These are phyloP conservation scores for Allomyces macrogynus DNA, from an alignment of 192 early-diverging fungal species.

Conservation along the genomic window DNA sequence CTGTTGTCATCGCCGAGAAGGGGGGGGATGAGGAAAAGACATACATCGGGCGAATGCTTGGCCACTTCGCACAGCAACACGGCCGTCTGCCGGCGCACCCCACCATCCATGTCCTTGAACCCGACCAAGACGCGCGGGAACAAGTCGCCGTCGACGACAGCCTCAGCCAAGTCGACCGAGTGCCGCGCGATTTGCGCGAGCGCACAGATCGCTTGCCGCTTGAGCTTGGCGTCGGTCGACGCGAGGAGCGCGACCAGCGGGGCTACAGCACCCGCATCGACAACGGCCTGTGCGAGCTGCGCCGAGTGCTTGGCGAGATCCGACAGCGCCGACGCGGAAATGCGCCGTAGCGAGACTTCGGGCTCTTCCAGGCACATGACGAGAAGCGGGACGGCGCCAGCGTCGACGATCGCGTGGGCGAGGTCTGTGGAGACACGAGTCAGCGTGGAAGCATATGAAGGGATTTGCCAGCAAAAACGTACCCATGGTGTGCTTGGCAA, in stretches of 20 bases:
- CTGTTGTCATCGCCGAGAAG: no score
- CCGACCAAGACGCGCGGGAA: conserved; percentile 29
- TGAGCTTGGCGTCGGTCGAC: conserved; percentile 31
- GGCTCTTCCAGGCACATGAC: conserved; percentile 38
- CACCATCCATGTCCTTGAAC: conserved; percentile 26
- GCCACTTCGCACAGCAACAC: conserved; percentile 35
- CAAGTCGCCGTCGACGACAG: conserved; percentile 32
- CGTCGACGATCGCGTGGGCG: conserved; percentile 32
- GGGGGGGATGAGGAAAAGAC: not conserved
- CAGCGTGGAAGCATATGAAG: no score
- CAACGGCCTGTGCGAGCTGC: conserved; percentile 33
- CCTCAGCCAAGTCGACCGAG: conserved; percentile 34
- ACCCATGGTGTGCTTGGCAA: conserved; percentile 35
- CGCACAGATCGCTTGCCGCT: conserved; percentile 28
- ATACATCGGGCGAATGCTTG: conserved; percentile 35
- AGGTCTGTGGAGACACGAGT: conserved; percentile 13
- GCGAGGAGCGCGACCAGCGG: conserved; percentile 25
- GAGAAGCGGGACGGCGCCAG: conserved; percentile 27
- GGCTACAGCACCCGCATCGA: conserved; percentile 29
- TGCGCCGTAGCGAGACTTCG: conserved; percentile 24
- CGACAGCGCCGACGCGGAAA: conserved; percentile 31
- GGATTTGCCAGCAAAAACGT: not conserved
- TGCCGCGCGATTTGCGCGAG: conserved; percentile 35
- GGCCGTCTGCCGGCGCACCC: conserved; percentile 29
- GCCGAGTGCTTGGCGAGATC: conserved; percentile 34